Base-by-base conservation (phyloP, 352 stramenopile genomes). In the Thalassiosira exigua region DNA sequence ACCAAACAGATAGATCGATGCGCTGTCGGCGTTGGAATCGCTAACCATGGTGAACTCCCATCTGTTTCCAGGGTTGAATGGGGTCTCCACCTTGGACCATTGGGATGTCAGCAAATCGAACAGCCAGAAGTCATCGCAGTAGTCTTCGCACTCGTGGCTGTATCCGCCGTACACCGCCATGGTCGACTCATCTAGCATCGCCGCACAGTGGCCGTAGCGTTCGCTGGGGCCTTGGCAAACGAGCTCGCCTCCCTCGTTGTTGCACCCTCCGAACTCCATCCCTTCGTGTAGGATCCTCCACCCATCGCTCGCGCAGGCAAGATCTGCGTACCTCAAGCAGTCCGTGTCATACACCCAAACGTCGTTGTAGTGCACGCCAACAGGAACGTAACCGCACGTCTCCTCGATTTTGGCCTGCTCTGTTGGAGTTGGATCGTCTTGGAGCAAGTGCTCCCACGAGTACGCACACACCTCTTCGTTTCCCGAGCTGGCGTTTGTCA, bases 121-220 rank as follows among this genome's bases (percentile, higher is more conserved):
- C 11, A 96, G 72, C 96, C 96, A 99, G 77, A 98, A 88, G 83
- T 99, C 96, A 76, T 97, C 89, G 82, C 96, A 99, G 69, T 98
- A 99, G 78, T 99, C 96, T 39, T 94, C 91, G 71, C 96, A 99
- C 27, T 96, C 82, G 4, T 94, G 90, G 0, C 90, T 93, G 67
- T 98, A 98, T 5, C 96, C 96, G 26, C 96, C 96, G 75, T 97
- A 98, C 39, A 98, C 75, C 11, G 95, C 71, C 94, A 99, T 97
- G 1, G 92, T 95, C 17, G 88, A 85, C 64, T 98, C 92, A 41
- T 90, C 79, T 64, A 98, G 96, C 30, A 97, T 91, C 22, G 95
- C 85, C 3, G 95, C 93, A 44, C 90, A 75, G 54, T 87, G 79
- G 46, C 66, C 74, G 68, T 81, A 84, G 17, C 79, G 51, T 51